Percentiles rank a stretch among this genome's conserved stretches.
Evolutionary conservation across 2,329 filamentous ascomycete genomes (phyloP).

Genomic region (Esteya vermicola): DNA sequence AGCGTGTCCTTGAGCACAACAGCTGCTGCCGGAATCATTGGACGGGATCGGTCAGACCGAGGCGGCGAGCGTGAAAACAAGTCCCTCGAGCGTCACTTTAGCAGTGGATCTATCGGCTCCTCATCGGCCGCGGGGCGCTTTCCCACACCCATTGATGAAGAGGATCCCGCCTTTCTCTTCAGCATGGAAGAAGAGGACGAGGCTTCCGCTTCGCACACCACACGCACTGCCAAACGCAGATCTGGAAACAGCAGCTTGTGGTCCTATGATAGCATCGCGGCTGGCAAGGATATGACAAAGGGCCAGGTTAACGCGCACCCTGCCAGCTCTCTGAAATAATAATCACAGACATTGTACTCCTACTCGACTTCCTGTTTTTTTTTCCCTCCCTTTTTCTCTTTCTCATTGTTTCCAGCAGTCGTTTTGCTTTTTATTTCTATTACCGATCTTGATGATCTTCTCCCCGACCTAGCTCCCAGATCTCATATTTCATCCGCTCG

Average conservation of each 20-base stretch:
- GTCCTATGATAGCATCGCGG: slow-evolving; percentile 18
- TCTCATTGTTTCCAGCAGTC: no score
- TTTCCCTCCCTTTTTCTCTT: not conserved
- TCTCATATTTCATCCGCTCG: no score
- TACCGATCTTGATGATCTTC: no score
- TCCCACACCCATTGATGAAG: slow-evolving; percentile 51
- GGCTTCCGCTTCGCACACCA: slow-evolving; percentile 17
- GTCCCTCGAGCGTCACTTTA: slow-evolving; percentile 41
- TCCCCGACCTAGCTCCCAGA: no score
- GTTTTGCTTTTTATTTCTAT: no score
- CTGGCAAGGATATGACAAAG: slow-evolving; percentile 3
- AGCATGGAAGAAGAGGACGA: slow-evolving; percentile 51
- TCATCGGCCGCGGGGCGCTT: slow-evolving; percentile 41
- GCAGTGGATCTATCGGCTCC: slow-evolving; percentile 42
- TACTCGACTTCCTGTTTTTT: not conserved
- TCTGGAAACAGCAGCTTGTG: slow-evolving; percentile 14
- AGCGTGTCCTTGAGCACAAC: slow-evolving; percentile 16
- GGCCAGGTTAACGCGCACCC: not conserved
- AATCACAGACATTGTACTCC: not conserved
- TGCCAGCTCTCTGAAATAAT: not conserved
- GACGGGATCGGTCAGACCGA: slow-evolving; percentile 23
- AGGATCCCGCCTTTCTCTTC: slow-evolving; percentile 50
- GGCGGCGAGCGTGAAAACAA: no score
- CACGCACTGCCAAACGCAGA: slow-evolving; percentile 5
- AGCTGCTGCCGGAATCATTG: slow-evolving; percentile 15